A percentile compares a stretch with the other conserved stretches of the same genome.
Conservation (phyloP, 192 early-diverging fungal genomes). For the Rhizoclosmatium globosum region DNA sequence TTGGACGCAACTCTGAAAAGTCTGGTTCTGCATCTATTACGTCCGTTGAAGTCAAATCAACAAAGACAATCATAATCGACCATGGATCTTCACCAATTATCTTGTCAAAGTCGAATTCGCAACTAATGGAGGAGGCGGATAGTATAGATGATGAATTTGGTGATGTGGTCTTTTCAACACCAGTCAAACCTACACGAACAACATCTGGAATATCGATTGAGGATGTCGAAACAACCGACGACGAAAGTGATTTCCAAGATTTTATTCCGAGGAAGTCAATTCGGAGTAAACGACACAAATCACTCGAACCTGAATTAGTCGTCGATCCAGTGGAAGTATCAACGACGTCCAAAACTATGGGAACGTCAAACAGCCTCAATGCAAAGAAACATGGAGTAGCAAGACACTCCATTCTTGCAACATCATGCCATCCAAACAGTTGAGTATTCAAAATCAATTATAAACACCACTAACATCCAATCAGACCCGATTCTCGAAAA, state of each 20-base stretch:
- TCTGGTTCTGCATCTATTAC: not conserved
- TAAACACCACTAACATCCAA: not conserved
- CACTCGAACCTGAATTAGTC: too few relatives aligned
- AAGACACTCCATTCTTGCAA: not conserved
- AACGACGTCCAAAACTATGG: too few relatives aligned
- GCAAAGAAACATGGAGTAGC: not conserved
- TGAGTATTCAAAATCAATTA: not conserved
- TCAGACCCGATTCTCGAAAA: not conserved
- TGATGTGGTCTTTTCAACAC: not conserved
- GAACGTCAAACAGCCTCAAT: too few relatives aligned
- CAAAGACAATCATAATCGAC: not conserved
- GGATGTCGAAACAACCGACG: not conserved
- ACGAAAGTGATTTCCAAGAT: not conserved
- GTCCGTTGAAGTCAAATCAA: not conserved
- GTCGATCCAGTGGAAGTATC: too few relatives aligned
- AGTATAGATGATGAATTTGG: conserved; percentile 5
- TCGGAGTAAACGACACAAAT: too few relatives aligned
- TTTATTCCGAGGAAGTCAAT: too few relatives aligned
- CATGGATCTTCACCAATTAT: not conserved
- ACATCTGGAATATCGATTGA: not conserved
- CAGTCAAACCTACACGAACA: not conserved
- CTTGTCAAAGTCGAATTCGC: not conserved
- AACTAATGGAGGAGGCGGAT: not conserved
- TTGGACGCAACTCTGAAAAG: not conserved
- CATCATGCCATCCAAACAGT: not conserved